Conservation (phyloP, 2,329 filamentous ascomycete genomes). For the Aurifilum marmelostoma region DNA sequence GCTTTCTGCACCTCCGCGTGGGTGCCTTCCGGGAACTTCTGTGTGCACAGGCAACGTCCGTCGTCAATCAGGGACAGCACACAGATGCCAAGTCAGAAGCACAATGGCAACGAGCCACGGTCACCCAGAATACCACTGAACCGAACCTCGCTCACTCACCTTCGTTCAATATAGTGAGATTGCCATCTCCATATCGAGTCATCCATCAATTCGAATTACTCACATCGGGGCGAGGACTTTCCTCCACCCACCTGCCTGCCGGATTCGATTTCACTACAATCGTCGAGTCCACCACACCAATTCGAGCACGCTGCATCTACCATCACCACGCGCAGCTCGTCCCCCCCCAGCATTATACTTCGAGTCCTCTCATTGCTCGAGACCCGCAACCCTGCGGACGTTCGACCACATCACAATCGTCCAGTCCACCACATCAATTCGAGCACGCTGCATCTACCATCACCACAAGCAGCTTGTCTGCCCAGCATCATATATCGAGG, state of each 20-base stretch:
- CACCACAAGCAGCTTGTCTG: no score
- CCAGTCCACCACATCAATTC: no score
- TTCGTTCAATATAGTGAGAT: not conserved
- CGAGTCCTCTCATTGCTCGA: no score
- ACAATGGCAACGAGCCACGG: not conserved
- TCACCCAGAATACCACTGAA: not conserved
- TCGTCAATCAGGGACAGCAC: constrained; percentile 4
- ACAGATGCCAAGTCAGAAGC: constrained; percentile 23
- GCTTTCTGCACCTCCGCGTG: constrained; percentile 26
- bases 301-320: no score
- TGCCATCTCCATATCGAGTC: not conserved
- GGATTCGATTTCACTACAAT: no score
- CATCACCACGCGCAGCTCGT: no score
- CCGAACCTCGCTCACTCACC: not conserved
- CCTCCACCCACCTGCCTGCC: not conserved
- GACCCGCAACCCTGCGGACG: no score
- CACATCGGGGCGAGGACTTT: not conserved
- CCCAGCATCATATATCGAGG: no score
- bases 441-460: no score
- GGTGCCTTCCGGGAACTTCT: constrained; percentile 25
- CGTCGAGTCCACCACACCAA: no score
- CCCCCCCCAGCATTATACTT: no score
- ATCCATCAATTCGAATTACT: not conserved
- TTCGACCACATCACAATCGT: no score
- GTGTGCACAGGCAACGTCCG: constrained; percentile 14